phyloP scores from a whole-genome alignment of 768 basidiomycete genomes.

The Roridomyces roridus region DNA sequence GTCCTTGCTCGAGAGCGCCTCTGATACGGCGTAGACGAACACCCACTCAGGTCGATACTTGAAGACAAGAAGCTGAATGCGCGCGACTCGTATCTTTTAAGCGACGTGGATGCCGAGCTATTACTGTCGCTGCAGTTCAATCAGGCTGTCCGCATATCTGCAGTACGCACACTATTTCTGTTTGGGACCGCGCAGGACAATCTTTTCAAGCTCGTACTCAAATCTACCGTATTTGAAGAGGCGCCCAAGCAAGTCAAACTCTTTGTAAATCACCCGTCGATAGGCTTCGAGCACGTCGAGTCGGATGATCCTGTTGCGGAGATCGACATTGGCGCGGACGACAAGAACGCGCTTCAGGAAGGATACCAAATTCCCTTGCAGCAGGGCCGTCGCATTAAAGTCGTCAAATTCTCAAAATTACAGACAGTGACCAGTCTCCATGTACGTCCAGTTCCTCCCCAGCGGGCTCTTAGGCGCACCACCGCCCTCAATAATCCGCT shows the following conservation, averaged over 20 bases:
- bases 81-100: conserved; percentile 51
- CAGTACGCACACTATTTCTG: too few relatives aligned
- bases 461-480: too few relatives aligned
- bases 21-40: conserved; percentile 23
- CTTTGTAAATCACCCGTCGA: conserved; percentile 59
- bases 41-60: conserved; percentile 61
- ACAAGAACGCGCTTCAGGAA: conserved; percentile 15
- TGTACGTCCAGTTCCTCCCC: conserved; percentile 43
- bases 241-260: conserved; percentile 71
- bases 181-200: too few relatives aligned
- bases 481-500: too few relatives aligned
- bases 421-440: conserved; percentile 71
- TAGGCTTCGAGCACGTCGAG: conserved; percentile 74
- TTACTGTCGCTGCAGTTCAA: conserved; percentile 82
- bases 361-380: too few relatives aligned
- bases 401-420: conserved; percentile 65
- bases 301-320: conserved; percentile 61
- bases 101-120: conserved; percentile 78
- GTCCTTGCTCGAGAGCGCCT: too few relatives aligned
- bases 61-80: conserved; percentile 47
- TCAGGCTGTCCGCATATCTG: conserved; percentile 68
- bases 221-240: conserved; percentile 41
- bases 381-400: conserved; percentile 35
- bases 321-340: conserved; percentile 58
- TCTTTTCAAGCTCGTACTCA: conserved; percentile 63